phyloP scores from a whole-genome alignment of 2,329 filamentous ascomycete genomes.

The Rutstroemia sp. region DNA sequence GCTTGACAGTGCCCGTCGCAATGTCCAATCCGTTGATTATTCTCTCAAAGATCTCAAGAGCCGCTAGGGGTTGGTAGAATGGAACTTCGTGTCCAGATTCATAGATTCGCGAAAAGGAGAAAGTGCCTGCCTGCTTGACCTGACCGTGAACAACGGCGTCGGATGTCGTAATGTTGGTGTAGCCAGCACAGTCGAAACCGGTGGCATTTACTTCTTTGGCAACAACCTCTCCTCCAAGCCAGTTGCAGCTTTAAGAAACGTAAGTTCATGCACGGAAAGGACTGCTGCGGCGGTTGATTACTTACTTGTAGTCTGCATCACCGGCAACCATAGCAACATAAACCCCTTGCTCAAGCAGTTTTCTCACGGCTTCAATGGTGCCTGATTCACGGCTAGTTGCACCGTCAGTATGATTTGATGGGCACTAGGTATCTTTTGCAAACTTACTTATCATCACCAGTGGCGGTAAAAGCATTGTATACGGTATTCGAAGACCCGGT shows the following conservation, averaged over 20 bases:
- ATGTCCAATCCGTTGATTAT: slow-evolving; percentile 42
- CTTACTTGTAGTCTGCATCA: slow-evolving; percentile 39
- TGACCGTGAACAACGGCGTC: slow-evolving; percentile 56
- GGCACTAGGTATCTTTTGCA: not conserved
- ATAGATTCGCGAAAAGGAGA: slow-evolving; percentile 58
- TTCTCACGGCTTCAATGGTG: slow-evolving; percentile 41
- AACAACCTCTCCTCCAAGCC: slow-evolving; percentile 64
- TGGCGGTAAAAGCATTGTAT: slow-evolving; percentile 36
- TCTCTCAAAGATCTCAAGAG: slow-evolving; percentile 44
- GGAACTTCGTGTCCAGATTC: slow-evolving; percentile 54
- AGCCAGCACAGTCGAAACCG: slow-evolving; percentile 54
- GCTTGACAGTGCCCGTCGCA: slow-evolving; percentile 43
- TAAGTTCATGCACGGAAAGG: slow-evolving; percentile 39
- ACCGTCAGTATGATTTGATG: not conserved
- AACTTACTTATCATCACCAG: slow-evolving; percentile 37
- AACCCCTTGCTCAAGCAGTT: slow-evolving; percentile 54
- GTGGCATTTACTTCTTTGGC: slow-evolving; percentile 48
- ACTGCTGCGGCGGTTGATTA: slow-evolving; percentile 35
- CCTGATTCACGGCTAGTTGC: slow-evolving; percentile 36
- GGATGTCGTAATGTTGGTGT: slow-evolving; percentile 62
- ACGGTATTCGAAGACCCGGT: slow-evolving; percentile 39
- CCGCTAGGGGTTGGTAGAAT: slow-evolving; percentile 45
- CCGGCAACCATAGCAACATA: slow-evolving; percentile 60
- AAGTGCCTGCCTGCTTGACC: slow-evolving; percentile 67
- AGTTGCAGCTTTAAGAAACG: slow-evolving; percentile 52